phyloP scores from a whole-genome alignment of 257 asterid species.

The Verbena officinalis region DNA sequence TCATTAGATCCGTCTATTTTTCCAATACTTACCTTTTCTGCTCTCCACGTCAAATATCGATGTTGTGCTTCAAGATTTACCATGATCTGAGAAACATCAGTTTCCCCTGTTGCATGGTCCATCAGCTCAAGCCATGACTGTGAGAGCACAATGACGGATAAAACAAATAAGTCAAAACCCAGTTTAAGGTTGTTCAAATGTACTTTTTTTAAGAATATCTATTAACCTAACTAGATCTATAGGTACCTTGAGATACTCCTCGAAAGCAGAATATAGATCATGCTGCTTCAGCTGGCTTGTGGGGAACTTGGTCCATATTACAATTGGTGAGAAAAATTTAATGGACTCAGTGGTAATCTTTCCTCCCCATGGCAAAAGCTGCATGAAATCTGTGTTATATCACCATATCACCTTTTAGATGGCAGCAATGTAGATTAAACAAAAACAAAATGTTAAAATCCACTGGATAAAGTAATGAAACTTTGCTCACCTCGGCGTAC shows the following conservation, averaged over 20 bases:
- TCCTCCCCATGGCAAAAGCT: slow-evolving; percentile 99
- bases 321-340: slow-evolving; percentile 87
- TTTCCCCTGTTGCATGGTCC: slow-evolving; percentile 57
- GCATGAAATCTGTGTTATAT: slow-evolving; percentile 69
- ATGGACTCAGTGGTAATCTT: slow-evolving; percentile 83
- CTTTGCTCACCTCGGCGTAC: slow-evolving; percentile 61
- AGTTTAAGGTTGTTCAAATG: slow-evolving; percentile 6
- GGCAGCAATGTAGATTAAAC: slow-evolving; percentile 4
- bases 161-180: slow-evolving; percentile 25
- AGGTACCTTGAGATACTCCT: slow-evolving; percentile 80
- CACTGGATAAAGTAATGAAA: background rate
- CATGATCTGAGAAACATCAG: slow-evolving; percentile 43
- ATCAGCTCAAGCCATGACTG: slow-evolving; percentile 83
- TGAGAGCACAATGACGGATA: slow-evolving; percentile 6
- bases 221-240: slow-evolving; percentile 11
- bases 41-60: slow-evolving; percentile 84
- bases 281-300: slow-evolving; percentile 52
- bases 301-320: slow-evolving; percentile 83
- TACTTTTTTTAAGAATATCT: slow-evolving; percentile 11
- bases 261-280: slow-evolving; percentile 72
- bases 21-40: slow-evolving; percentile 96
- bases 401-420: slow-evolving; percentile 39
- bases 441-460: background rate
- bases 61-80: slow-evolving; percentile 72
- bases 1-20: no score